These are phyloP conservation scores for Soucietia sequanensis DNA, from an alignment of 805 yeast species.

Conservation along the genomic window DNA sequence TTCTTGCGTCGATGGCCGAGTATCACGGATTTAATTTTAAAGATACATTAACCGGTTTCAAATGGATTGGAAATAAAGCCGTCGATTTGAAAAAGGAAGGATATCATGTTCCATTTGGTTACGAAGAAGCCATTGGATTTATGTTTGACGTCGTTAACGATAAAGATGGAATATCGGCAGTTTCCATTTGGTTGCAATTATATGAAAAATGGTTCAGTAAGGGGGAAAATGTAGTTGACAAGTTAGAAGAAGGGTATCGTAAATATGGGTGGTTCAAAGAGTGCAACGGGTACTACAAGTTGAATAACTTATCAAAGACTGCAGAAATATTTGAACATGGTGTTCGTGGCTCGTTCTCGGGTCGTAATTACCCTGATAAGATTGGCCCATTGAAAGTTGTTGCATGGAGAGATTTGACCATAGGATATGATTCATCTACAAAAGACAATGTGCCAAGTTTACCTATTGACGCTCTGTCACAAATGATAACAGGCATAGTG, in stretches of 20 bases:
- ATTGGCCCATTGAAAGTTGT: slow-evolving; percentile 60
- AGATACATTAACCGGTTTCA: slow-evolving; percentile 93
- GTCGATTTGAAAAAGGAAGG: slow-evolving; percentile 67
- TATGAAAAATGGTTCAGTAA: slow-evolving; percentile 49
- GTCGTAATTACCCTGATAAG: slow-evolving; percentile 37
- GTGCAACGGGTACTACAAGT: slow-evolving; percentile 80
- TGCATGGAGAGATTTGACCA: slow-evolving; percentile 81
- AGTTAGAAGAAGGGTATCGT: slow-evolving; percentile 56
- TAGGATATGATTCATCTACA: slow-evolving; percentile 76
- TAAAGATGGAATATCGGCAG: slow-evolving; percentile 89
- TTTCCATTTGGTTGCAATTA: slow-evolving; percentile 71
- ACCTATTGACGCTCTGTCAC: slow-evolving; percentile 71
- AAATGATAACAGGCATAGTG: slow-evolving; percentile 69
- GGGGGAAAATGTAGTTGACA: slow-evolving; percentile 40
- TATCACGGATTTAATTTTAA: slow-evolving; percentile 57
- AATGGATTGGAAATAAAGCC: slow-evolving; percentile 95
- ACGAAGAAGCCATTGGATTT: slow-evolving; percentile 94
- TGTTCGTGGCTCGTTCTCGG: slow-evolving; percentile 40
- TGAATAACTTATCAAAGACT: slow-evolving; percentile 54
- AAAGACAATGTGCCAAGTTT: slow-evolving; percentile 54
- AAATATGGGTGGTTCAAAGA: slow-evolving; percentile 81
- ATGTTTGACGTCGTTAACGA: slow-evolving; percentile 86
- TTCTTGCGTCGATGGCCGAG: slow-evolving; percentile 67
- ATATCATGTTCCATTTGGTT: slow-evolving; percentile 77
- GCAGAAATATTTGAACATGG: slow-evolving; percentile 51